Conservation (phyloP, 163 green algal genomes). For the Volvox carteri region DNA sequence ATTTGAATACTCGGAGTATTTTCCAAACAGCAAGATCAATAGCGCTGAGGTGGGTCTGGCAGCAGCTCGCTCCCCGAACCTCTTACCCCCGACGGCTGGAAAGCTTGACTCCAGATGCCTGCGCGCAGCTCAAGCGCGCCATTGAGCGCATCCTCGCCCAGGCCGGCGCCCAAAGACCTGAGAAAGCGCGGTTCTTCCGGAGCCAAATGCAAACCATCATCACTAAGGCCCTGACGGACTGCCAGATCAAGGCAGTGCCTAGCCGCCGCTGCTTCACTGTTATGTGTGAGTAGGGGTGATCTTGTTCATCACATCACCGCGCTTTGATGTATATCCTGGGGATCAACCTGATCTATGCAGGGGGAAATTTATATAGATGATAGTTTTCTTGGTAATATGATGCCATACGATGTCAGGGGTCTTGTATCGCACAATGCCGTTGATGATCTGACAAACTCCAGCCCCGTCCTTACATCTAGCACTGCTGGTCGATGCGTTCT, state of each 20-base stretch:
- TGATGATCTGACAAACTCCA: too few relatives aligned
- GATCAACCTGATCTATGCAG: too few relatives aligned
- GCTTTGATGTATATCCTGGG: too few relatives aligned
- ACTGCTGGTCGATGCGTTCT: too few relatives aligned
- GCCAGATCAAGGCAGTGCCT: conserved; percentile 92
- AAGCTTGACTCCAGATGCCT: neutral
- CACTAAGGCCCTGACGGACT: conserved; percentile 88
- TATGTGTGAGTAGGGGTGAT: conserved; percentile 83
- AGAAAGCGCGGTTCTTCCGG: conserved; percentile 90
- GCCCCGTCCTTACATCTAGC: too few relatives aligned
- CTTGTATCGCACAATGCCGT: too few relatives aligned
- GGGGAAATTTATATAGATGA: too few relatives aligned
- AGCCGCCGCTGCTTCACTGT: conserved; percentile 94
- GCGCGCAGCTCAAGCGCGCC: conserved; percentile 82
- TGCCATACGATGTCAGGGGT: too few relatives aligned
- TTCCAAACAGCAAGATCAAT: conserved; percentile 99
- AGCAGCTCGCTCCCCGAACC: neutral
- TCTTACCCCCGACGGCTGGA: neutral
- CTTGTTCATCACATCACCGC: too few relatives aligned
- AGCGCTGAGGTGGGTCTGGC: conserved; percentile 84
- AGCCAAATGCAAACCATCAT: conserved; percentile 99
- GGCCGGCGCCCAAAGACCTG: conserved; percentile 80
- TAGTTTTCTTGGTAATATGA: too few relatives aligned
- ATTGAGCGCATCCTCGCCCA: conserved; percentile 83
- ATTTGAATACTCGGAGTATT: conserved; percentile 95